A percentile compares a stretch with the other conserved stretches of the same genome.
phyloP scores from a whole-genome alignment of 2,329 filamentous ascomycete species.

The Ophiostoma angusticollis region DNA sequence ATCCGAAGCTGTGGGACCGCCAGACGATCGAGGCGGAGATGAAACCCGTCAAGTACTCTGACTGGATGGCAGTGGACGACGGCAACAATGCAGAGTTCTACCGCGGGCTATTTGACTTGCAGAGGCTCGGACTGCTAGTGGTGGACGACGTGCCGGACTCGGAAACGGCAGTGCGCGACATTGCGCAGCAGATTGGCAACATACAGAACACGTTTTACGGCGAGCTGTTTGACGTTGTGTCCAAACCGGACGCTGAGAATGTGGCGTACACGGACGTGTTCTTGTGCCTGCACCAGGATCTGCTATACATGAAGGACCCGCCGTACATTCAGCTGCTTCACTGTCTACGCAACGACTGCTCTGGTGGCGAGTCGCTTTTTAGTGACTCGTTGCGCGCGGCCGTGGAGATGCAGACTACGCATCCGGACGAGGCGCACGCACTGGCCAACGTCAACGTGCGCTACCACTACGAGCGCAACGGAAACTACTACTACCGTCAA shows the following conservation, averaged over 20 bases:
- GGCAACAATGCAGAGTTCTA: constrained; percentile 36
- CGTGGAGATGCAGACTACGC: constrained; percentile 15
- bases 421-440: constrained; percentile 41
- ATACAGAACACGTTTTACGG: constrained; percentile 87
- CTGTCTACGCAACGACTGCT: constrained; percentile 67
- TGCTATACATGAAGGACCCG: constrained; percentile 70
- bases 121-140: constrained; percentile 61
- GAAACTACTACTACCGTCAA: constrained; percentile 46
- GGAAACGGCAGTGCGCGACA: constrained; percentile 49
- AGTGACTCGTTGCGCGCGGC: constrained; percentile 59
- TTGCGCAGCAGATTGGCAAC: constrained; percentile 62
- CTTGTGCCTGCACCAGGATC: constrained; percentile 84
- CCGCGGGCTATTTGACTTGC: constrained; percentile 48
- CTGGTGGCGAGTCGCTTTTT: constrained; percentile 78
- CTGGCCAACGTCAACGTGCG: constrained; percentile 46
- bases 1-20: constrained; percentile 29
- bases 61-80: constrained; percentile 49
- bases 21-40: constrained; percentile 27
- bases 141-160: constrained; percentile 59
- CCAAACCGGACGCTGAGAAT: constrained; percentile 73
- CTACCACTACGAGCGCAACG: constrained; percentile 58
- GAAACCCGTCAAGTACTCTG: constrained; percentile 46
- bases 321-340: constrained; percentile 81
- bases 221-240: constrained; percentile 76
- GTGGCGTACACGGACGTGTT: constrained; percentile 77